Evolutionary conservation across 345 rosid genomes (phyloP).

Genomic region (Eucalyptus erythrocorys): DNA sequence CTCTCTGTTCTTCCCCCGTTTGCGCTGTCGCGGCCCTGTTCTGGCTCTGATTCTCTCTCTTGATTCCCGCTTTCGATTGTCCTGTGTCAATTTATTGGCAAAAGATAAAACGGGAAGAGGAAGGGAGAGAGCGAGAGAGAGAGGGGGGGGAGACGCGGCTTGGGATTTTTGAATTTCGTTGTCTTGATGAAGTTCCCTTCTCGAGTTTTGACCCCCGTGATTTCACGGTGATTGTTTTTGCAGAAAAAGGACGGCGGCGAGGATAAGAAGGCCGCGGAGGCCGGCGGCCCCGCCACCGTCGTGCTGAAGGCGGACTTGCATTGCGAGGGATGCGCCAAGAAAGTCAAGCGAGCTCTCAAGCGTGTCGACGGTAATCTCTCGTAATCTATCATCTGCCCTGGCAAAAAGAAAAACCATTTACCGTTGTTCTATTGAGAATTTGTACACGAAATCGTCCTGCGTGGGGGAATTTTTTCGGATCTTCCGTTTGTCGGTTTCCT

Average conservation of each 20-base stretch:
- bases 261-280: constrained; percentile 29
- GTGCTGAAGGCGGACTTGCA: constrained; percentile 70
- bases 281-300: constrained; percentile 16
- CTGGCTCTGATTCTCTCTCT: background rate
- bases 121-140: background rate
- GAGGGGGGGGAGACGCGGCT: background rate
- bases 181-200: background rate
- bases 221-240: background rate
- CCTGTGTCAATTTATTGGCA: background rate
- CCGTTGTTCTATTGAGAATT: background rate
- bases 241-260: constrained; percentile 18
- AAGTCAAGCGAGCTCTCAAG: background rate
- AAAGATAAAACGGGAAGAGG: background rate
- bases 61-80: background rate
- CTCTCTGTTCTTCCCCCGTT: background rate
- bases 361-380: background rate
- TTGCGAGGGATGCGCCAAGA: constrained; percentile 89
- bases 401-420: background rate
- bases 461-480: background rate
- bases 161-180: background rate
- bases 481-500: background rate
- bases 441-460: background rate
- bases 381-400: background rate
- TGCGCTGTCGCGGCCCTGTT: background rate
- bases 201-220: background rate